Evolutionary conservation across 495 filamentous ascomycete genomes (phyloP).

Genomic region (Penicillium arizonense): DNA sequence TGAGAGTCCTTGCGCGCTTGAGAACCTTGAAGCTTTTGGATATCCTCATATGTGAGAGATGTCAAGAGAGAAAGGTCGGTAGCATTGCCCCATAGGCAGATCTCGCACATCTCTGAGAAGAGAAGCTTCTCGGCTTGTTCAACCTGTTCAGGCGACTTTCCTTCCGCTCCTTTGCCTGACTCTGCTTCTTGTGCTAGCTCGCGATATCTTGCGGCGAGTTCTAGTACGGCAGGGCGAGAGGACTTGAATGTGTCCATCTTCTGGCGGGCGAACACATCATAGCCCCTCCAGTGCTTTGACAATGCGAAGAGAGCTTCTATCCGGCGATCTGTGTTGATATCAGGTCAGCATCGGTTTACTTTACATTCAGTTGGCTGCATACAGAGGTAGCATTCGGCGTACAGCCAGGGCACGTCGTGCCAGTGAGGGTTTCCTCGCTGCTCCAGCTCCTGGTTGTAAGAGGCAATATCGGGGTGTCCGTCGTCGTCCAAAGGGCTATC

Average conservation of each 20-base stretch:
- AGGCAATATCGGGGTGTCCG: conserved; percentile 69
- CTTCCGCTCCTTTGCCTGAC: conserved; percentile 27
- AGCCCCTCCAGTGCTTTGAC: conserved; percentile 82
- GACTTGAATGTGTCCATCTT: conserved; percentile 93
- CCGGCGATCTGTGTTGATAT: conserved; percentile 53
- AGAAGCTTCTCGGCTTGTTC: conserved; percentile 72
- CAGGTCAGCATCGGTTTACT: conserved; percentile 13
- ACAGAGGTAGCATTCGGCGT: conserved; percentile 92
- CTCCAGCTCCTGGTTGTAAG: conserved; percentile 84
- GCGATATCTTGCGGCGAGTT: conserved; percentile 76
- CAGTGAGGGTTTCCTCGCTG: conserved; percentile 71
- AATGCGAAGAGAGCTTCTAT: conserved; percentile 72
- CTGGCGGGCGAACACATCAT: conserved; percentile 89
- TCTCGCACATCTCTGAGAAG: conserved; percentile 93
- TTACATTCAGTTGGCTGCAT: conserved; percentile 37
- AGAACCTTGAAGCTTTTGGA: conserved; percentile 91
- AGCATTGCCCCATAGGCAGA: conserved; percentile 97
- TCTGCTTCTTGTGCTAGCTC: conserved; percentile 59
- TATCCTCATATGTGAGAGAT: conserved; percentile 87
- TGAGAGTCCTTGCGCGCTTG: conserved; percentile 80
- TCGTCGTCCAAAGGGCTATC: conserved; percentile 78
- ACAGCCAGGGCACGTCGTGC: conserved; percentile 86
- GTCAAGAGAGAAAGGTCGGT: conserved; percentile 92
- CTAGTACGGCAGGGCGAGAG: conserved; percentile 85
- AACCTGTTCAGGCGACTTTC: conserved; percentile 45